These are phyloP conservation scores for Austroboletus niveus DNA, from an alignment of 1,284 basidiomycete genomes.

Conservation along the genomic window DNA sequence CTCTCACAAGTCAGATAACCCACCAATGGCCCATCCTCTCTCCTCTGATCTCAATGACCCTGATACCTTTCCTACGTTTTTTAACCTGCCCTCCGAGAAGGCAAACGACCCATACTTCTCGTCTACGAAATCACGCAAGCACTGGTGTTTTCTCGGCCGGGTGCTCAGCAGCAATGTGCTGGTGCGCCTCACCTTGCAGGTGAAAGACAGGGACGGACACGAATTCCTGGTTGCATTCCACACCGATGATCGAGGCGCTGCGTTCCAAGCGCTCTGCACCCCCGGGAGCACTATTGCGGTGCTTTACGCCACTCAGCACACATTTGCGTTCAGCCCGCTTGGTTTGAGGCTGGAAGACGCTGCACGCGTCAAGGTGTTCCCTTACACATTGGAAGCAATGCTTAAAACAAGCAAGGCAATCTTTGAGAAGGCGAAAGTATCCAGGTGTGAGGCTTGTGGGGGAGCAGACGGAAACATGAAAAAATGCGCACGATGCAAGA, in stretches of 20 bases:
- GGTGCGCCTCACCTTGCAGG: slow-evolving; percentile 27
- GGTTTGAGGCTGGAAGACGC: slow-evolving; percentile 28
- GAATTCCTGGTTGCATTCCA: slow-evolving; percentile 29
- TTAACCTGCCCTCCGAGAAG: slow-evolving; percentile 22
- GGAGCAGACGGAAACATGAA: slow-evolving; percentile 21
- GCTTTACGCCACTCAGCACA: slow-evolving; percentile 31
- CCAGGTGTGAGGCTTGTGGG: slow-evolving; percentile 24
- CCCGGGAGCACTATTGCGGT: slow-evolving; percentile 32
- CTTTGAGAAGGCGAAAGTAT: slow-evolving; percentile 18
- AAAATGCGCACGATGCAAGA: slow-evolving; percentile 29
- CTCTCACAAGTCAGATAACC: neutral
- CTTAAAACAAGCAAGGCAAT: slow-evolving; percentile 24
- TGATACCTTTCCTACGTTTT: slow-evolving; percentile 26
- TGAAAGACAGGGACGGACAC: slow-evolving; percentile 30
- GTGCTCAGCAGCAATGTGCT: slow-evolving; percentile 22
- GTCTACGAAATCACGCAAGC: slow-evolving; percentile 24
- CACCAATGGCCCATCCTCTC: slow-evolving; percentile 18
- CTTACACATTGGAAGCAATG: slow-evolving; percentile 28
- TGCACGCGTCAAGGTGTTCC: slow-evolving; percentile 27
- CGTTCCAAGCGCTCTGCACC: slow-evolving; percentile 21
- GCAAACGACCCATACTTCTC: slow-evolving; percentile 19
- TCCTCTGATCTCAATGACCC: slow-evolving; percentile 31
- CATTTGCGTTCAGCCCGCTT: slow-evolving; percentile 30
- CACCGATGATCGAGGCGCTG: slow-evolving; percentile 31
- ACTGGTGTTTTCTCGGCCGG: slow-evolving; percentile 32